Conservation (phyloP, 345 rosid species). For the Geranium rotundifolium region DNA sequence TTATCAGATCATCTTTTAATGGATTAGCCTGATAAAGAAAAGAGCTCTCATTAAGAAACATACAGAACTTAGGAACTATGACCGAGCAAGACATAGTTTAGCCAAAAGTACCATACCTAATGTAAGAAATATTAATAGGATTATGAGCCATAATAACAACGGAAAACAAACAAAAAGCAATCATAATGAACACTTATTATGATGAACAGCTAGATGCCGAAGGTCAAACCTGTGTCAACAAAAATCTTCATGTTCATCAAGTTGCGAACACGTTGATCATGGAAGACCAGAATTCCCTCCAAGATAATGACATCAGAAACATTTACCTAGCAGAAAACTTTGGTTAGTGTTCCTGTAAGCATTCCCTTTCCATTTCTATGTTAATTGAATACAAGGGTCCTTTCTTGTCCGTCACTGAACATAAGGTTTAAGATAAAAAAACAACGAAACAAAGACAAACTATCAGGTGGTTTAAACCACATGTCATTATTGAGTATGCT, state of each 20-base stretch:
- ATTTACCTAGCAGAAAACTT: slow-evolving; percentile 53
- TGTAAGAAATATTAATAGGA: not conserved
- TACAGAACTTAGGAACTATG: not conserved
- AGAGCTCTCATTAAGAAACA: no score
- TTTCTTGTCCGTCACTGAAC: not conserved
- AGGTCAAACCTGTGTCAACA: slow-evolving; percentile 77
- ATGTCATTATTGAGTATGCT: not conserved
- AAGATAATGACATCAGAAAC: slow-evolving; percentile 95
- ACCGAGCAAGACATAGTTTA: not conserved
- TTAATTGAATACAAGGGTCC: not conserved
- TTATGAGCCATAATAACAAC: not conserved
- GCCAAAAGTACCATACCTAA: not conserved
- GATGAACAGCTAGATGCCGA: slow-evolving; percentile 6
- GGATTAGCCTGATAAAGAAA: no score
- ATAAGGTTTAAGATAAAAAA: not conserved
- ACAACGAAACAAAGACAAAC: not conserved
- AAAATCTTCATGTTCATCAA: slow-evolving; percentile 96
- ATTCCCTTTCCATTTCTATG: not conserved
- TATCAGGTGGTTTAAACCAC: not conserved
- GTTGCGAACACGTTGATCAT: slow-evolving; percentile 80
- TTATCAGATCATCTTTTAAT: no score
- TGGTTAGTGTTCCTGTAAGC: not conserved
- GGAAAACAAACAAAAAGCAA: not conserved
- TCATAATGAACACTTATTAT: slow-evolving; percentile 1
- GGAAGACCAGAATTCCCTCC: slow-evolving; percentile 95